These are phyloP conservation scores for Starmerella stigmatis DNA, from an alignment of 805 yeast species.

Conservation along the genomic window DNA sequence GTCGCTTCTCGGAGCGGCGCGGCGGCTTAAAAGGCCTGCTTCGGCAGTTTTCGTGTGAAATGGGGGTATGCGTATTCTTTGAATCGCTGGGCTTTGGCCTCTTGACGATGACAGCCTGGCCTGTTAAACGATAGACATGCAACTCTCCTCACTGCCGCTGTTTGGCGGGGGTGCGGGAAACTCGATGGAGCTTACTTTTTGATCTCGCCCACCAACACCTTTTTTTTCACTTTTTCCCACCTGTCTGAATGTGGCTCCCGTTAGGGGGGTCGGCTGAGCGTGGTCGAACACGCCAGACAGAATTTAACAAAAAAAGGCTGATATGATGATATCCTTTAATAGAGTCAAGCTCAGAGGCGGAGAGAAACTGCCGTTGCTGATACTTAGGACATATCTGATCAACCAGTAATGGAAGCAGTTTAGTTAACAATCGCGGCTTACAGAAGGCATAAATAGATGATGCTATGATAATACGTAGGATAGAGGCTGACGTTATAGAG, in stretches of 20 bases:
- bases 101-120: constrained; percentile 22
- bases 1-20: neutral
- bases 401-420: neutral
- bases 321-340: constrained; percentile 27
- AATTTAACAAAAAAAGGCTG: constrained; percentile 5
- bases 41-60: constrained; percentile 13
- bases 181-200: constrained; percentile 30
- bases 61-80: neutral
- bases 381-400: constrained; percentile 20
- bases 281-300: constrained; percentile 27
- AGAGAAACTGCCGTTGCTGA: constrained; percentile 19
- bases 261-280: constrained; percentile 17
- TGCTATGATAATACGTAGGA: no score
- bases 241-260: constrained; percentile 1
- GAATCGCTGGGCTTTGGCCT: constrained; percentile 15
- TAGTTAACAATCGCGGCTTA: neutral
- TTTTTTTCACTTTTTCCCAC: constrained; percentile 9
- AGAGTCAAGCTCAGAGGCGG: constrained; percentile 31
- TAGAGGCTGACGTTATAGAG: no score
- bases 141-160: constrained; percentile 14
- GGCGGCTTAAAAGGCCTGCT: constrained; percentile 2
- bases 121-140: constrained; percentile 28
- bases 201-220: constrained; percentile 18
- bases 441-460: no score
- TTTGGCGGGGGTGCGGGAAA: constrained; percentile 15